phyloP scores from a whole-genome alignment of 768 basidiomycete genomes.

The Trametes cubensis region DNA sequence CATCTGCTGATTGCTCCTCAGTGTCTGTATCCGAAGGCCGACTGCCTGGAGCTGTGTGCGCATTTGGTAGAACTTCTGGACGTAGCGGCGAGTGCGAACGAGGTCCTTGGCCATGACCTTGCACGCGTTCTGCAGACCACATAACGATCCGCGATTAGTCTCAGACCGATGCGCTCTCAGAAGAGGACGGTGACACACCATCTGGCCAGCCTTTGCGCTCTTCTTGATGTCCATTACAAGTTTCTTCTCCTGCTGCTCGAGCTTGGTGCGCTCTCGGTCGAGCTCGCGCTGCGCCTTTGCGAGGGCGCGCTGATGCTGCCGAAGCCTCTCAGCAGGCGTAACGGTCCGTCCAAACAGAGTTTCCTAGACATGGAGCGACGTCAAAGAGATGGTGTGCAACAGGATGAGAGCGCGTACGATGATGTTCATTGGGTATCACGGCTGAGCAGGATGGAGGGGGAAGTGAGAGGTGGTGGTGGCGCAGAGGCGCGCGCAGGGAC shows the following conservation, averaged over 20 bases:
- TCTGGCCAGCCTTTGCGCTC: conserved; percentile 92
- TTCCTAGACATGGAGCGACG: conserved; percentile 59
- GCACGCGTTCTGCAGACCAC: conserved; percentile 79
- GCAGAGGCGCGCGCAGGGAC: background rate
- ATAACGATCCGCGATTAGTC: too few species aligned
- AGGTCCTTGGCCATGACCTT: conserved; percentile 99
- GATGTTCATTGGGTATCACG: conserved; percentile 62
- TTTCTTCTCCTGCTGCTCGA: conserved; percentile 97
- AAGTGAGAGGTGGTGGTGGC: background rate
- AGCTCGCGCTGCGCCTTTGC: conserved; percentile 98
- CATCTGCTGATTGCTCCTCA: conserved; percentile 98
- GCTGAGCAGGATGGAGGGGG: conserved; percentile 7
- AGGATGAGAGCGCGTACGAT: conserved; percentile 52
- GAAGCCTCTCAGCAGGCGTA: conserved; percentile 94
- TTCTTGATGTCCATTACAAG: conserved; percentile 94
- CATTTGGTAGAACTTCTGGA: conserved; percentile 99
- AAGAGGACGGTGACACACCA: conserved; percentile 53
- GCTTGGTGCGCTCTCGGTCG: conserved; percentile 91
- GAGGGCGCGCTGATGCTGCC: conserved; percentile 94
- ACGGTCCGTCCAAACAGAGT: conserved; percentile 92
- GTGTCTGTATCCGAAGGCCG: conserved; percentile 90
- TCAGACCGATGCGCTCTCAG: too few species aligned
- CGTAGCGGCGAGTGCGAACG: conserved; percentile 90
- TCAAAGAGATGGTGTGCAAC: conserved; percentile 10
- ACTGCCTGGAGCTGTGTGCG: conserved; percentile 97